Conservation (phyloP, 768 basidiomycete species). For the Kwoniella mangroviensis region DNA sequence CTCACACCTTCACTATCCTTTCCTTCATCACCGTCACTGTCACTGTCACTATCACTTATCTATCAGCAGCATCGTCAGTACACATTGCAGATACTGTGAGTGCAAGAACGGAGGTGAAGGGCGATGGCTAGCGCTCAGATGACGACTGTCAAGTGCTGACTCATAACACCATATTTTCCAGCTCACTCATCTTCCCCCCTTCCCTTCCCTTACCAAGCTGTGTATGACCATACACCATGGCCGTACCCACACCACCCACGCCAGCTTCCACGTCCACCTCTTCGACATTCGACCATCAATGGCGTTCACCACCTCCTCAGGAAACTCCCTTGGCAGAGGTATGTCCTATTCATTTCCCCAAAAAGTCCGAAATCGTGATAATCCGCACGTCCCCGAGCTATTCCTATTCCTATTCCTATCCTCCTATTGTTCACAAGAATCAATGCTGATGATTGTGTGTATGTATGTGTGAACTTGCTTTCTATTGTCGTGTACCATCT, state of each 20-base stretch:
- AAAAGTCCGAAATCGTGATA: constrained; percentile 11
- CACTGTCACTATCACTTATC: neutral
- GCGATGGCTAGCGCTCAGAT: neutral
- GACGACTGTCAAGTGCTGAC: neutral
- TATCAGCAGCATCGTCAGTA: neutral
- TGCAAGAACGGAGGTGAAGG: neutral
- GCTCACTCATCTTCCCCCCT: neutral
- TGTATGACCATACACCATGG: constrained; percentile 5
- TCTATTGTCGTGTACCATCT: neutral
- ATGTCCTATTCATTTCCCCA: constrained; percentile 12
- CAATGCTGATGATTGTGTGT: constrained; percentile 11
- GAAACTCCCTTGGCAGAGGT: constrained; percentile 43
- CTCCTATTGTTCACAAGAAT: constrained; percentile 4
- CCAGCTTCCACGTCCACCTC: constrained; percentile 10
- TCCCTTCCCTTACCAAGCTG: neutral
- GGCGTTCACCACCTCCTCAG: constrained; percentile 41
- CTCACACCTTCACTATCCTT: neutral
- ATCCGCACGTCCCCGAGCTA: constrained; percentile 20
- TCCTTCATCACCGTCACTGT: neutral
- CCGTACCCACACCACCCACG: constrained; percentile 11
- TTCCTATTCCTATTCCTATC: neutral
- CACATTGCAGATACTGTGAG: neutral
- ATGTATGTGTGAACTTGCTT: neutral
- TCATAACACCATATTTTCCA: neutral
- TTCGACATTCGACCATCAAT: constrained; percentile 23